phyloP scores from a whole-genome alignment of 768 basidiomycete genomes.

The Termitomyces sp. region DNA sequence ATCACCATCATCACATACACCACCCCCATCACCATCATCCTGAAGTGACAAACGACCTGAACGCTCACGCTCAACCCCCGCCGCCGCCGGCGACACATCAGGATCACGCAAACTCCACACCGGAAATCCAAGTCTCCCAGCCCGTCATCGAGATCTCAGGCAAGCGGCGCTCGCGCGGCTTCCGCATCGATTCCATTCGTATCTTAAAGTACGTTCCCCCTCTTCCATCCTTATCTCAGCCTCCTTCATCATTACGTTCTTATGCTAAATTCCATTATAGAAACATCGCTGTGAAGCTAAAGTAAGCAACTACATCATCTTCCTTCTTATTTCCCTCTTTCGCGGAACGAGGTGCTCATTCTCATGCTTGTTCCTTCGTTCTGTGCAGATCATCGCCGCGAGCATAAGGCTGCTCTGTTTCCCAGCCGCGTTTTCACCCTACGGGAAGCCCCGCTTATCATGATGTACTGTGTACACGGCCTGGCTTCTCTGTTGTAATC shows the following conservation, averaged over 20 bases:
- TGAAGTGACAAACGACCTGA: conserved; percentile 4
- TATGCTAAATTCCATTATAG: neutral
- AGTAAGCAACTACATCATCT: conserved; percentile 9
- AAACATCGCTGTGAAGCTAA: conserved; percentile 22
- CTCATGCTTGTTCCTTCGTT: neutral
- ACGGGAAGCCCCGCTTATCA: neutral
- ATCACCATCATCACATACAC: conserved; percentile 9
- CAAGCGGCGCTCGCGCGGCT: conserved; percentile 16
- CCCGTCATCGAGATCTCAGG: conserved; percentile 14
- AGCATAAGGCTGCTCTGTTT: neutral
- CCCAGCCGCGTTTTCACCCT: neutral
- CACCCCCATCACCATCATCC: conserved; percentile 8
- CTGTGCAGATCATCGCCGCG: conserved; percentile 11
- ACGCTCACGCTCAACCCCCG: neutral
- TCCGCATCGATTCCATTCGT: conserved; percentile 19
- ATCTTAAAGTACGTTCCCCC: conserved; percentile 17
- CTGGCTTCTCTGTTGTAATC: neutral
- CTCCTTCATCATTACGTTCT: conserved; percentile 10
- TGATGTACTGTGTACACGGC: neutral
- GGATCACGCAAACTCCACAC: conserved; percentile 3
- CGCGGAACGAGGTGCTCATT: neutral
- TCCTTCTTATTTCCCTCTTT: neutral
- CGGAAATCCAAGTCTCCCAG: conserved; percentile 4
- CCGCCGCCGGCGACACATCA: too few species aligned
- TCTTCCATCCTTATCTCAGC: neutral